Base-by-base conservation (phyloP, 148 eudicot species). In the Vaccinium darrowii region DNA sequence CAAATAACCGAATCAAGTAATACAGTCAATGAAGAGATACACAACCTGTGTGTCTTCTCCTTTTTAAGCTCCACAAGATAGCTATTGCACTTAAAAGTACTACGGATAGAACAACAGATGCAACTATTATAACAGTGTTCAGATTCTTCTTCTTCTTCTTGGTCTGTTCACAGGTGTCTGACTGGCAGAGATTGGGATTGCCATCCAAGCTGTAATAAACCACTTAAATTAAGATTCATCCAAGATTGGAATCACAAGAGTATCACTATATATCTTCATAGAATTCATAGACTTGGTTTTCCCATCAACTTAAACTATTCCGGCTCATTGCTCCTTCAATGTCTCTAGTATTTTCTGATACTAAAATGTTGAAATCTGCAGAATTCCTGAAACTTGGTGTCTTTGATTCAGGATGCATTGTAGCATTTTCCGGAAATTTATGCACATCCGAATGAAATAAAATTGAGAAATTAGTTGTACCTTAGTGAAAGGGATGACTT, bases 1-100 rank as follows among this genome's bases (percentile, higher is more conserved):
- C 77, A 73, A 73, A 73, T 33, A 73, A 16, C 33, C 21, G 27
- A n/a, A 47, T 19, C 8, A 58, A 30, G 30, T 5, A 4, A 63
- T 8, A 60, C 15, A 60, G 6, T 7, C 3, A 63, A 65, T 11
- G 36, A 14, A 71, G 36, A 58, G 3, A 33, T 30, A 60, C 14
- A 56, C 65, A n/a, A 63, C 83, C 83, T 81, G 49, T 76, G 23
- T 5, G 53, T 53, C 25, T 75, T 75, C 80, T 85, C 71, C 63
- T 77, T 82, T 82, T 85, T 39, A 83, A 57, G 21, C 79, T 30
- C 87, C 80, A 86, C 27, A 80, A 10, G 73, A 81, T 53, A 75
- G 62, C 50, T 7, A 84, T 33, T 83, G 81, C 86, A 76, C 53
- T 78, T 73, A 72, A 27, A 71, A 84, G 25, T 81, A 76, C 84